Base-by-base conservation (phyloP, 306 rosid genomes). In the Quercus robur region DNA sequence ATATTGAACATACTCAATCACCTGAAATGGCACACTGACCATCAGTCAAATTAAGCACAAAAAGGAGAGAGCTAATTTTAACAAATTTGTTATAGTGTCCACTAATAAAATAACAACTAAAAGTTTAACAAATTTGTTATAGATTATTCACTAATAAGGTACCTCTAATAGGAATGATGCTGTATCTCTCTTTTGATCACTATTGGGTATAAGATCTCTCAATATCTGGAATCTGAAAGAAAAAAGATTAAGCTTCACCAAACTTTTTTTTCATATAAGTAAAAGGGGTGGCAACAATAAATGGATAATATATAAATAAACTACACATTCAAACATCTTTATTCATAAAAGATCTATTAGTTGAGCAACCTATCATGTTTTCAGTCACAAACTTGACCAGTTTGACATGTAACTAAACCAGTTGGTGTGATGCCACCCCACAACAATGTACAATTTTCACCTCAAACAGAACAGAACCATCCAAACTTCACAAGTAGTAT, bases 141-240 rank as follows among this genome's bases (percentile, higher is more conserved):
- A 51, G 77, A 15, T 35, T 38, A 52, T 78, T 75, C 35, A 21
- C 55, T 41, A 59, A 77, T 23, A 70, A 75, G 7, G 58, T 88
- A 96, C 99, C 99, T 96, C 98, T 49, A 96, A 81, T 73, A 96
- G 91, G 84, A 96, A 96, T 3, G 99, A 96, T 9, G 98, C 98
- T 0, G 99, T 96, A 81, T 96, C 99, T 84, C 98, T 88, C 88
- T 96, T 96, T 75, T 96, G 99, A 81, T 96, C 97, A 84, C 99
- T 88, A 26, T 96, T 91, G 71, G 99, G 98, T 83, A 93, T 94
- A 61, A 96, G 97, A 90, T 96, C 98, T 91, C 99, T 93, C 90
- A 96, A 83, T 86, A 89, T 88, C 92, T 96, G 99, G 89, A 93
- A 96, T 77, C 99, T 93, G 93, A 85, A 90, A 76, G 71, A 72